Base-by-base conservation (phyloP, 2,329 filamentous ascomycete genomes). In the Colletotrichum viniferum region DNA sequence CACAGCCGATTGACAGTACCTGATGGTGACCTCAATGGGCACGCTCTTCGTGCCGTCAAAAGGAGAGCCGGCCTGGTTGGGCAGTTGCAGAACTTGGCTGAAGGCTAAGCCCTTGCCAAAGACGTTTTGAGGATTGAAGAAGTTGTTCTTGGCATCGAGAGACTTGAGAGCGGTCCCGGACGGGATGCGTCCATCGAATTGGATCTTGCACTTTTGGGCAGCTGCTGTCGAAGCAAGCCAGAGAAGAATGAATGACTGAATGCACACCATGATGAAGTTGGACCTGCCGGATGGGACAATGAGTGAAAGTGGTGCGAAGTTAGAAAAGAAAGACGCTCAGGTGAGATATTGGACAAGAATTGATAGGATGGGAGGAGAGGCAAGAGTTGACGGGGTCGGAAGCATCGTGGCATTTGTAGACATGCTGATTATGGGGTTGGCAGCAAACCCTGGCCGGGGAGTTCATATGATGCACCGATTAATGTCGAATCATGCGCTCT, bases 11-110 rank as follows among this genome's bases (percentile, higher is more conserved):
- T 2, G 4, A 18, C 10, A 48, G 16, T 52, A 70, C 74, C 61
- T 76, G 80, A 92, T 88, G 36, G 89, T 90, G 14, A 91, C 87
- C 78, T 90, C 89, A n/a, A 91, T 76, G 5, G 90, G 83, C 5
- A 74, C 64, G 32, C 86, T 82, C 38, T 85, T 84, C 43, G 83
- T 82, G 10, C 78, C 78, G 71, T 90, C 88, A 78, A 90, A 90
- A 80, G 69, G 62, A 74, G 79, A 70, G 26, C 69, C 70, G 28
- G 56, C 77, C 56, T 83, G 82, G 18, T 81, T 78, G 3, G 88
- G 88, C 66, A 91, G 85, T 69, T 88, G 81, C 32, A 92, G 81
- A 52, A 90, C 85, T 71, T 88, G 78, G 69, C 87, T 88, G 85
- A 88, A 90, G 7, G 83, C 87, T 26, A 91, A 82, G 78, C 87